Base-by-base conservation (phyloP, 495 filamentous ascomycete species). In the Baudoinia panamericana region DNA sequence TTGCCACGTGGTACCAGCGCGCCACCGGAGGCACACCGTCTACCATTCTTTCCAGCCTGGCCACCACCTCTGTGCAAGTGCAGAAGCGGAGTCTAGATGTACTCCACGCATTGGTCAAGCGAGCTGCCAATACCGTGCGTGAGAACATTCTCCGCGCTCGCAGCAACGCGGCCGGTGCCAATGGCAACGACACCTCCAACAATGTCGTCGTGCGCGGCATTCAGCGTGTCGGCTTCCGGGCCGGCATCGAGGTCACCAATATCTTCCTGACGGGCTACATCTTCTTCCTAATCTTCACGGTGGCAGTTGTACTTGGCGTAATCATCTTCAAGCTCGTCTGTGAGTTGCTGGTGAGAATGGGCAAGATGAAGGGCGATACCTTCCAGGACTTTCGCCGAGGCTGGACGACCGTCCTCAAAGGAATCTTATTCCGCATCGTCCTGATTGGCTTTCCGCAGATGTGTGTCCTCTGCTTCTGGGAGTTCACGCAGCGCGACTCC, bases 381-480 rank as follows among this genome's bases (percentile, higher is more conserved):
- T 95, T 96, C 61, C 71, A 78, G 46, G 90, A 97, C 52, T 96
- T 97, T 71, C 78, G 90, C 34, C 82, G 83, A 38, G 85, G 85
- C 32, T 93, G 84, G 84, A 80, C 71, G 60, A 72, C 82, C 28
- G 82, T 92, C 15, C 66, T 85, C 45, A 85, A 86, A 60, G 90
- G 88, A 31, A 93, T 96, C 51, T 66, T 97, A 43, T 97, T 86
- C 70, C 78, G 90, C 31, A 61, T 93, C 56, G 76, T 86, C 11
- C 73, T 95, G 32, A 92, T 97, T 46, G 90, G 88, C 36, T 93
- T 84, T 62, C 85, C 90, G 4, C 88, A 93, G 61, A 88, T 95
- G 72, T 69, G 72, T 35, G 76, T 94, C 15, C 72, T 96, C 18
- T 93, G 85, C 57, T 69, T 95, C 43, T 97, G 90, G 90, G 90